Evolutionary conservation across 441 rosid genomes (phyloP).

Genomic region (Caryocar brasiliense): DNA sequence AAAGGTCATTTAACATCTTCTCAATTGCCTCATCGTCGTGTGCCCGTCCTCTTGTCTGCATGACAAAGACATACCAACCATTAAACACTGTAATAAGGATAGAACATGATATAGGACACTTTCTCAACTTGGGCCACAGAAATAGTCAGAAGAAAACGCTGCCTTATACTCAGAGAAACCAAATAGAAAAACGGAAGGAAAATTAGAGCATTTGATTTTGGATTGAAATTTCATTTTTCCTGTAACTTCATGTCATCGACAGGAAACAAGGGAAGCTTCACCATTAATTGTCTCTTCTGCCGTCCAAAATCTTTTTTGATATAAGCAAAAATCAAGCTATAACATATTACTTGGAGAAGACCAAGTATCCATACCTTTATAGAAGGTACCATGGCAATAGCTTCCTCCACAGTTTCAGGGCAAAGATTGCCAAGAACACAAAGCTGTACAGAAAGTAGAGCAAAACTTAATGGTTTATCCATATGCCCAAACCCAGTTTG

Average conservation of each 20-base stretch:
- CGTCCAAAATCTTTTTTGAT: background rate
- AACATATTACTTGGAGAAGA: background rate
- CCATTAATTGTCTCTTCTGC: no score
- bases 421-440: slow-evolving; percentile 95
- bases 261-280: no score
- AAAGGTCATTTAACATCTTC: slow-evolving; percentile 76
- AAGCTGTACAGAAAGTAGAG: slow-evolving; percentile 33
- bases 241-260: no score
- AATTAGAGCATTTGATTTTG: no score
- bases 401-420: slow-evolving; percentile 94
- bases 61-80: slow-evolving; percentile 1
- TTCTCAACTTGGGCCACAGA: no score
- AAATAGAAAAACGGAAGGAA: no score
- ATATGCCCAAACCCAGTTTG: background rate
- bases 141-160: no score
- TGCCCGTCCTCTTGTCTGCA: slow-evolving; percentile 76
- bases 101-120: no score
- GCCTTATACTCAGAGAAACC: no score
- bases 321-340: background rate
- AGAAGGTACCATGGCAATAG: slow-evolving; percentile 85
- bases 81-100: no score
- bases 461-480: background rate
- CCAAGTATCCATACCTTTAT: slow-evolving; percentile 42
- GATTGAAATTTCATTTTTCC: no score
- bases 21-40: slow-evolving; percentile 80